Evolutionary conservation across 2,329 filamentous ascomycete genomes (phyloP).

Genomic region (Ascochyta pisi): DNA sequence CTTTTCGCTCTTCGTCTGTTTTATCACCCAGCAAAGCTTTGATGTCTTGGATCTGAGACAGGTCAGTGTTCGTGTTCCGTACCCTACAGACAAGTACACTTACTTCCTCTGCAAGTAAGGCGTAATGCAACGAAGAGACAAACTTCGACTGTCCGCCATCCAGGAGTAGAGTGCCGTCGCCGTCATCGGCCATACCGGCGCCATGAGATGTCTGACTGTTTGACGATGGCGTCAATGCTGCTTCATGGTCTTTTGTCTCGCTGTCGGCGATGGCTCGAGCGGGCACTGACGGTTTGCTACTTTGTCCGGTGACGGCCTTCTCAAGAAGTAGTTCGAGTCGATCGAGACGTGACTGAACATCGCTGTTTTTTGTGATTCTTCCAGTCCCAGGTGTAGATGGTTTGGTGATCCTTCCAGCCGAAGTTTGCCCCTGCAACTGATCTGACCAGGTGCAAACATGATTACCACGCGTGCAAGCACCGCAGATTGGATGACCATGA

Average conservation of each 20-base stretch:
- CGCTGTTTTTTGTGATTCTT: slow-evolving; percentile 36
- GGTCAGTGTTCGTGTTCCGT: background rate
- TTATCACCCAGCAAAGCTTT: slow-evolving; percentile 46
- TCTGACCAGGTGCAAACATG: slow-evolving; percentile 48
- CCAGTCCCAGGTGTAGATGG: slow-evolving; percentile 15
- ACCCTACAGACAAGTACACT: background rate
- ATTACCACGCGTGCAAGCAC: slow-evolving; percentile 46
- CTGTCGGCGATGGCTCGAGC: slow-evolving; percentile 27
- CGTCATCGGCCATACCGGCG: slow-evolving; percentile 46
- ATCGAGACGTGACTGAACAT: slow-evolving; percentile 48
- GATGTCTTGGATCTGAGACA: slow-evolving; percentile 47
- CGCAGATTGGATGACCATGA: slow-evolving; percentile 48
- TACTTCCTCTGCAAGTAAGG: slow-evolving; percentile 50
- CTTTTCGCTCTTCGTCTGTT: slow-evolving; percentile 40
- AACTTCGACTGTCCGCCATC: slow-evolving; percentile 50
- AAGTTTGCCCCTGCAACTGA: slow-evolving; percentile 30
- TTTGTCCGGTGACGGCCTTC: slow-evolving; percentile 39
- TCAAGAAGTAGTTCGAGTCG: slow-evolving; percentile 47
- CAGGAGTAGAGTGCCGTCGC: slow-evolving; percentile 46
- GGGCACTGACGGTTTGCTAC: slow-evolving; percentile 19
- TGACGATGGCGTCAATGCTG: slow-evolving; percentile 38
- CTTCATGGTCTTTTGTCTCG: slow-evolving; percentile 32
- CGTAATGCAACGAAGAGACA: slow-evolving; percentile 50
- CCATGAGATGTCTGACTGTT: slow-evolving; percentile 44
- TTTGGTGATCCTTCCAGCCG: slow-evolving; percentile 38